phyloP scores from a whole-genome alignment of 768 basidiomycete genomes.

The Baorangia bicolor region DNA sequence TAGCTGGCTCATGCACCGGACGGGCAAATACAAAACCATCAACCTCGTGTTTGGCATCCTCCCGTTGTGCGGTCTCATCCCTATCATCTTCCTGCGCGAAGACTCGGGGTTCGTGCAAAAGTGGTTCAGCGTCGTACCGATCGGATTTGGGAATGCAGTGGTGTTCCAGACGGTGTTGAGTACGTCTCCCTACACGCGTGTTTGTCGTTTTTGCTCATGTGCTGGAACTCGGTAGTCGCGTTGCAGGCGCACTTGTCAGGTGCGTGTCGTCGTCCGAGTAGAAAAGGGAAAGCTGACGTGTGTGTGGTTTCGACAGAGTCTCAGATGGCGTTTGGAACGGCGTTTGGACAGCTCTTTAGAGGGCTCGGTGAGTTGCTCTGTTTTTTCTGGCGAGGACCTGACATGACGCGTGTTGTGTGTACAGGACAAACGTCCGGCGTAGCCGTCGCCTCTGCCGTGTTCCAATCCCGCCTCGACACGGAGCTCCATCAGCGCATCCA shows the following conservation, averaged over 20 bases:
- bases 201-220: neutral
- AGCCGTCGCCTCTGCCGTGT: conserved; percentile 23
- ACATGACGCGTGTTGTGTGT: neutral
- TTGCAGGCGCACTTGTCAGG: conserved; percentile 7
- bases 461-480: conserved; percentile 15
- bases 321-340: conserved; percentile 23
- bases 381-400: no score
- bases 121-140: conserved; percentile 21
- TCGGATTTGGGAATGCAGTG: conserved; percentile 20
- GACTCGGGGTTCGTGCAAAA: conserved; percentile 22
- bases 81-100: conserved; percentile 32
- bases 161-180: conserved; percentile 19
- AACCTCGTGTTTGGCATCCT: conserved; percentile 49
- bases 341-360: conserved; percentile 24
- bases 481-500: conserved; percentile 19
- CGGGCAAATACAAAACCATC: conserved; percentile 49
- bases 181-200: neutral
- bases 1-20: conserved; percentile 49
- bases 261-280: neutral
- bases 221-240: neutral
- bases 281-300: neutral
- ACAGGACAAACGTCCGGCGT: conserved; percentile 26
- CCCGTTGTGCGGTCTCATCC: conserved; percentile 44
- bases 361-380: conserved; percentile 23
- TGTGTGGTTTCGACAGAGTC: conserved; percentile 6